These are phyloP conservation scores for Aureobasidium pullulans DNA, from an alignment of 2,329 filamentous ascomycete genomes.

Conservation along the genomic window DNA sequence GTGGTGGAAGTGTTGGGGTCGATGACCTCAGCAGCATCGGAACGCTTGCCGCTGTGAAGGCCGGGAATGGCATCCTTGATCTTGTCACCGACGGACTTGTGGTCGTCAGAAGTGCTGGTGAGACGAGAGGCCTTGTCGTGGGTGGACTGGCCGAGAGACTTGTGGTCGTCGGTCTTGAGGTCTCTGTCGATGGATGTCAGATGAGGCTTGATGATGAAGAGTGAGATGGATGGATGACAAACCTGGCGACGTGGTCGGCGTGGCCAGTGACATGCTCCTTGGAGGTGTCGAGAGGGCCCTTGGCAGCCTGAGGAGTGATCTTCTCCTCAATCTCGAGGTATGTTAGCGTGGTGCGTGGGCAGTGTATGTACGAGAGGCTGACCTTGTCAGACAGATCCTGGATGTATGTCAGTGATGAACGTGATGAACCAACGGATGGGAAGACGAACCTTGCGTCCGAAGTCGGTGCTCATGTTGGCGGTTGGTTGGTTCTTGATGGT, in stretches of 20 bases:
- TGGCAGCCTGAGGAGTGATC: slow-evolving; percentile 5
- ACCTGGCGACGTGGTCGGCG: slow-evolving; percentile 7
- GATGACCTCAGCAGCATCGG: not conserved
- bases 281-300: slow-evolving; percentile 2
- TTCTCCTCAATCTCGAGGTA: not conserved
- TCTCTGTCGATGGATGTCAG: slow-evolving; percentile 3
- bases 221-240: not conserved
- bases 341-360: not conserved
- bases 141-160: slow-evolving; percentile 3
- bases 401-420: not conserved
- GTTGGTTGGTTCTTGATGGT: not conserved
- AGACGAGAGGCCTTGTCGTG: slow-evolving; percentile 9
- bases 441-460: slow-evolving; percentile 8
- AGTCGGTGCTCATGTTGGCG: slow-evolving; percentile 9
- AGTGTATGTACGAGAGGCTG: not conserved
- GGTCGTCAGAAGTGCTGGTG: not conserved
- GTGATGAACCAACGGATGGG: not conserved
- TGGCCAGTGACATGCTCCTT: slow-evolving; percentile 3
- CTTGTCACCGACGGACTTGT: slow-evolving; percentile 6
- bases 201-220: not conserved
- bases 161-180: slow-evolving; percentile 6
- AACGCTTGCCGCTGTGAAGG: slow-evolving; percentile 6
- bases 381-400: slow-evolving; percentile 11
- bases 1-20: slow-evolving; percentile 7
- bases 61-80: slow-evolving; percentile 8